Base-by-base conservation (phyloP, 495 filamentous ascomycete species). In the Neurospora pannonica region DNA sequence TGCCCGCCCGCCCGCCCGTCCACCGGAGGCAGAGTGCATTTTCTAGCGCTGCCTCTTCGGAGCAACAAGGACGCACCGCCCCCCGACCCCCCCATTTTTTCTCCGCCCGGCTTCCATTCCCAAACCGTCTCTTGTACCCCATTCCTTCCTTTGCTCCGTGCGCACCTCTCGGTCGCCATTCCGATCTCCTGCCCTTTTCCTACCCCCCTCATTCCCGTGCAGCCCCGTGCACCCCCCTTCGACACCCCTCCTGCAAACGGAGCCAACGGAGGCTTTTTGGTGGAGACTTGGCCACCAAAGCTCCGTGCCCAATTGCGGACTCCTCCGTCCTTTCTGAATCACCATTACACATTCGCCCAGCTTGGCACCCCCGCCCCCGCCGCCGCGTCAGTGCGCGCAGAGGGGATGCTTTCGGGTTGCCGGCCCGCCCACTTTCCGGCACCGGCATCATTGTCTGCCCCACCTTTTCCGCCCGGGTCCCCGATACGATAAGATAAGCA, bases 61-160 rank as follows among this genome's bases (percentile, higher is more conserved):
- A 78, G 79, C 60, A 71, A n/a, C 70, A 71, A 72, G 39, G 72
- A 72, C 24, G 74, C 77, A 62, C 54, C 54, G 28, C 24, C 24
- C 54, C 28, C 54, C 54, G 54, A 62, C 54, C 54, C 54, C 46
- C 79, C 79, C 76, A 76, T 74, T 76, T 81, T 62, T 80, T 80
- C 75, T 75, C 80, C 77, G 73, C 79, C 79, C 77, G 80, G 77
- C 75, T 75, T 74, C 75, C 77, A 76, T 79, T 78, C 78, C 77
- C 75, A 75, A 77, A 79, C 74, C 75, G 77, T 77, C 77, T 28
- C n/a, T 73, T 62, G 54, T 62, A 34, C 60, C 75, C 62, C 74
- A 77, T 71, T 75, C 75, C 76, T 74, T 72, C 75, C 71, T 70
- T 71, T 78, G 77, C 78, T 78, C 79, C 79, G 79, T 81, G 78